Evolutionary conservation across 768 basidiomycete species (phyloP).

Genomic region (Lactarius pseudohatsudake): DNA sequence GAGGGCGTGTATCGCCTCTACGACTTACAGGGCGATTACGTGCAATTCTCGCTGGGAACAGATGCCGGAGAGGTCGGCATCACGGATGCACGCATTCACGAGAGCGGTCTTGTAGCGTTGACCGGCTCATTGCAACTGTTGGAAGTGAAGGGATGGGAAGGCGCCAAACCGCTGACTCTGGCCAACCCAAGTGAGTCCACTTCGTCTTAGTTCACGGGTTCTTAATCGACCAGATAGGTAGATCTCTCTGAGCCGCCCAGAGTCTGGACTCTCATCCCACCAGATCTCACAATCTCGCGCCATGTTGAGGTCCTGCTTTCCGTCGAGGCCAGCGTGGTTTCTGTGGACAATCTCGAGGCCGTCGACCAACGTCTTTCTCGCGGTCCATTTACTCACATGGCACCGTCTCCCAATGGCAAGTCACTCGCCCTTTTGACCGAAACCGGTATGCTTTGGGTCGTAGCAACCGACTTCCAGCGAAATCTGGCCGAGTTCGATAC

Average conservation of each 20-base stretch:
- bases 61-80: conserved; percentile 84
- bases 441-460: conserved; percentile 79
- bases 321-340: conserved; percentile 74
- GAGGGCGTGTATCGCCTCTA: conserved; percentile 92
- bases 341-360: conserved; percentile 85
- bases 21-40: conserved; percentile 81
- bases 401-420: conserved; percentile 93
- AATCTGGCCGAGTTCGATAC: conserved; percentile 88
- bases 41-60: conserved; percentile 78
- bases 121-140: conserved; percentile 72
- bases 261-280: conserved; percentile 87
- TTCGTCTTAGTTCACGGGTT: conserved; percentile 12
- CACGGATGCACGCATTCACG: conserved; percentile 82
- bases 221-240: conserved; percentile 33
- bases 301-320: conserved; percentile 90
- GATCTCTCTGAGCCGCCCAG: conserved; percentile 76
- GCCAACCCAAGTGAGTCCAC: conserved; percentile 68
- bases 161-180: conserved; percentile 66
- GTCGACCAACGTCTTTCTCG: conserved; percentile 85
- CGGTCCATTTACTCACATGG: conserved; percentile 85
- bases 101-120: conserved; percentile 83
- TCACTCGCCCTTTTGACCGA: conserved; percentile 81
- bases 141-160: conserved; percentile 90
- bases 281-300: conserved; percentile 83
- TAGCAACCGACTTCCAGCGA: conserved; percentile 91